These are phyloP conservation scores for Leccinellum albellum DNA, from an alignment of 768 basidiomycete species.

Conservation along the genomic window DNA sequence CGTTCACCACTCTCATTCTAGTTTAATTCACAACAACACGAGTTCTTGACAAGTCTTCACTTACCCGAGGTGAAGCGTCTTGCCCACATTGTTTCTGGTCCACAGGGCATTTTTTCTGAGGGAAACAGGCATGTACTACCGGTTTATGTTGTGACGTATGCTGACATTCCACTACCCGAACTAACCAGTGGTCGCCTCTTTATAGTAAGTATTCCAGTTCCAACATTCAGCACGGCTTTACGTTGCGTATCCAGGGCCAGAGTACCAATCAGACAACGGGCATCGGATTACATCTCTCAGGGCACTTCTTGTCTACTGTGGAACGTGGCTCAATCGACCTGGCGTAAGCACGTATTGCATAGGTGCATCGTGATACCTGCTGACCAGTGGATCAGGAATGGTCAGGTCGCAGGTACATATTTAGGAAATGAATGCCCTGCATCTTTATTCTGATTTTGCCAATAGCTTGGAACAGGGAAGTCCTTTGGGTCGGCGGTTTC, in stretches of 20 bases:
- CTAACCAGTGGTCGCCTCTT: conserved; percentile 11
- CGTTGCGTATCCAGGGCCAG: conserved; percentile 55
- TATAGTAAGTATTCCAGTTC: conserved; percentile 3
- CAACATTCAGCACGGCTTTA: background rate
- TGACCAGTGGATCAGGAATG: conserved; percentile 52
- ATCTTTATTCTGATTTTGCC: background rate
- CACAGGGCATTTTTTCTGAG: conserved; percentile 6
- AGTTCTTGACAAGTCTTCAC: background rate
- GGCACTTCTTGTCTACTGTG: conserved; percentile 91
- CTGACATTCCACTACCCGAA: background rate
- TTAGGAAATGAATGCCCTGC: background rate
- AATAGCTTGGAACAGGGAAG: conserved; percentile 85
- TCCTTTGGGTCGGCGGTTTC: conserved; percentile 78
- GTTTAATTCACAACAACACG: conserved; percentile 11
- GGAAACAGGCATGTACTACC: background rate
- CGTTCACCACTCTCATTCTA: background rate
- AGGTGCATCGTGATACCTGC: background rate
- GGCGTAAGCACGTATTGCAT: conserved; percentile 46
- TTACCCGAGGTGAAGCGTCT: background rate
- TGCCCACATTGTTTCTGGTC: background rate
- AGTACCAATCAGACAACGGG: conserved; percentile 91
- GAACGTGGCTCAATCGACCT: conserved; percentile 91
- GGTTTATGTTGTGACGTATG: background rate
- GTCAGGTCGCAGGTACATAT: conserved; percentile 68
- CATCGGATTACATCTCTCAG: conserved; percentile 56